Evolutionary conservation across 768 basidiomycete species (phyloP), one percentile per base, ranked within the genome.

Genomic region (Suillus ampliporus): DNA sequence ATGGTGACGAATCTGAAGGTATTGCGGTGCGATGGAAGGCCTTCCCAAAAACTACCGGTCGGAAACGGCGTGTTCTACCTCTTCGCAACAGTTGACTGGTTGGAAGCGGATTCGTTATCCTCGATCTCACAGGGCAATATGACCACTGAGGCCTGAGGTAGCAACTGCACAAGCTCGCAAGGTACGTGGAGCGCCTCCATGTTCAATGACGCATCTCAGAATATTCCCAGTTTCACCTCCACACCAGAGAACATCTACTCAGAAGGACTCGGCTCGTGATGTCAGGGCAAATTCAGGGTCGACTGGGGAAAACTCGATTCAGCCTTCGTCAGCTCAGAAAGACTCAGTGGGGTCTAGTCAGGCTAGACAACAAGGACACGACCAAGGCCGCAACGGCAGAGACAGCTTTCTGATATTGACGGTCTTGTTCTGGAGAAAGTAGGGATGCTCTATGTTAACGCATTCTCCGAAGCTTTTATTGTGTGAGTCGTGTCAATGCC

Each of bases 101-200:
- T 56, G 54, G 54, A 56, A 56, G 17, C 54, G 37, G 11, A 40
- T 40, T 23, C 37, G 54, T 13, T 23, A 28, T 13, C 54, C 54
- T 40, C 38, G 54, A 56, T 28, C 54, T 40, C 26, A 19, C 23
- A 10, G 38, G 53, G 21, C 21, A 14, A n/a, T n/a, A n/a, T n/a
- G n/a, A n/a, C n/a, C n/a, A n/a, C n/a, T n/a, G n/a, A 26, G 10
- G 53, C 19, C 54, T 9, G 37, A 54, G 1, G 52, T 53, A 21
- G 2, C 34, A 19, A 21, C 14, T n/a, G 51, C 52, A 53, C 52
- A 53, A 37, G 52, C 52, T 35, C 14, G 11, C 21, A 35, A 14
- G 13, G 52, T 53, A 15, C n/a, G 52, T 53, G 21, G 34, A 23
- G 13, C 1, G 8, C 21, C 34, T 21, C 14, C 7, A 3, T 53